phyloP scores from a whole-genome alignment of 371 early-diverging fungal species.

The Apophysomyces trapeziformis region DNA sequence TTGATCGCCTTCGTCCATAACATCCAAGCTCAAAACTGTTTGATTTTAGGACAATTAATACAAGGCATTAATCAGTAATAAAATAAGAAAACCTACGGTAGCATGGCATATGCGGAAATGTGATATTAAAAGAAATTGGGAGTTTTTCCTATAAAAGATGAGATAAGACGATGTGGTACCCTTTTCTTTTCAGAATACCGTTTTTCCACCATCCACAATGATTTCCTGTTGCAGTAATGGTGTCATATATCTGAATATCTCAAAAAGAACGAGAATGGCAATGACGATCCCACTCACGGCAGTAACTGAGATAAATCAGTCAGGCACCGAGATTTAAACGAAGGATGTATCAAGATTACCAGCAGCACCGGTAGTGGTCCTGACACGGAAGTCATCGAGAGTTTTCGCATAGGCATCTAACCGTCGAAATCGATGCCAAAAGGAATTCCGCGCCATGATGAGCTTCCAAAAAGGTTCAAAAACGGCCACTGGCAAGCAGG shows the following conservation, averaged over 20 bases:
- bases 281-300: conserved; percentile 75
- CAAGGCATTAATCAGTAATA: too few species aligned
- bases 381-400: conserved; percentile 91
- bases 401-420: conserved; percentile 98
- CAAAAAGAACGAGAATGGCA: conserved; percentile 72
- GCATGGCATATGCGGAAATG: conserved; percentile 91
- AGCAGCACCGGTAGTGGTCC: conserved; percentile 86
- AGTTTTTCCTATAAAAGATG: conserved; percentile 67
- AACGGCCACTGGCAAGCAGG: background rate
- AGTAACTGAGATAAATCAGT: conserved; percentile 62
- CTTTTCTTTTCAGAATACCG: conserved; percentile 26
- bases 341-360: conserved; percentile 51
- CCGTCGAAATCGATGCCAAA: conserved; percentile 58
- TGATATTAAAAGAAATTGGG: conserved; percentile 85
- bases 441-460: conserved; percentile 42
- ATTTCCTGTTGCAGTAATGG: conserved; percentile 74
- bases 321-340: background rate
- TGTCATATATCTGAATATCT: conserved; percentile 76
- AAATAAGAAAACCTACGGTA: conserved; percentile 56
- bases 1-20: conserved; percentile 91
- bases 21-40: conserved; percentile 84
- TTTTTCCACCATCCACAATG: conserved; percentile 83
- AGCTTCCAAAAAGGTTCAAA: background rate
- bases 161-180: background rate
- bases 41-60: background rate